phyloP scores from a whole-genome alignment of 495 filamentous ascomycete genomes.

The Xylaria flabelliformis region DNA sequence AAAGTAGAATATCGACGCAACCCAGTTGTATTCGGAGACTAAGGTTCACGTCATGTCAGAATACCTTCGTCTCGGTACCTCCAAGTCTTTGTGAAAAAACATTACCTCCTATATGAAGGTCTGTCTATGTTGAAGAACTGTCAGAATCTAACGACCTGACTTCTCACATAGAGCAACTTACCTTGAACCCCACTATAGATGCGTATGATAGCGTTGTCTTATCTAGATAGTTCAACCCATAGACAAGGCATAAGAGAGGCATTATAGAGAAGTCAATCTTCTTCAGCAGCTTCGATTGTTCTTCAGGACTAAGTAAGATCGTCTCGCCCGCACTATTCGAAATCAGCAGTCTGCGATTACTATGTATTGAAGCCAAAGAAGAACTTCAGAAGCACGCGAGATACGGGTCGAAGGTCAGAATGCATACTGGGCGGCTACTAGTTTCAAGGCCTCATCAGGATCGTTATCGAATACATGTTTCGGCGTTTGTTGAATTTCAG shows the following conservation, averaged over 20 bases:
- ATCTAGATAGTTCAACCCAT: constrained; percentile 70
- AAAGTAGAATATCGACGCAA: constrained; percentile 62
- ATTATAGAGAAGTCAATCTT: constrained; percentile 69
- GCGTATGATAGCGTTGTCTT: constrained; percentile 71
- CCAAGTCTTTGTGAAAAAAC: neutral
- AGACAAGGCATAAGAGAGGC: constrained; percentile 66
- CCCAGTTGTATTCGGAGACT: constrained; percentile 44
- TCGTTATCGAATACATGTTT: constrained; percentile 36
- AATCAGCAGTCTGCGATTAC: neutral
- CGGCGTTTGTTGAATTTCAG: constrained; percentile 13
- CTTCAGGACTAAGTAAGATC: constrained; percentile 43
- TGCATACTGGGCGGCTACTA: constrained; percentile 31
- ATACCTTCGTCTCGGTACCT: neutral
- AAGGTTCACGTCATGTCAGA: constrained; percentile 5
- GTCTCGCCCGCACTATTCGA: constrained; percentile 34
- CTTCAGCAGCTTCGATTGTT: constrained; percentile 55
- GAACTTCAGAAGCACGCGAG: neutral
- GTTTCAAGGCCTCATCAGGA: constrained; percentile 41
- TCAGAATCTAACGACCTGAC: constrained; percentile 44
- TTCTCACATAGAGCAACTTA: constrained; percentile 35
- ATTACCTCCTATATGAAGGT: constrained; percentile 36
- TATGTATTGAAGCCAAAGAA: neutral
- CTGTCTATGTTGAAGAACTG: constrained; percentile 26
- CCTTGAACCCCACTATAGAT: constrained; percentile 66
- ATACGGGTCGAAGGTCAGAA: neutral